phyloP scores from a whole-genome alignment of 148 eudicot species.

The Nepenthes mirabilis region DNA sequence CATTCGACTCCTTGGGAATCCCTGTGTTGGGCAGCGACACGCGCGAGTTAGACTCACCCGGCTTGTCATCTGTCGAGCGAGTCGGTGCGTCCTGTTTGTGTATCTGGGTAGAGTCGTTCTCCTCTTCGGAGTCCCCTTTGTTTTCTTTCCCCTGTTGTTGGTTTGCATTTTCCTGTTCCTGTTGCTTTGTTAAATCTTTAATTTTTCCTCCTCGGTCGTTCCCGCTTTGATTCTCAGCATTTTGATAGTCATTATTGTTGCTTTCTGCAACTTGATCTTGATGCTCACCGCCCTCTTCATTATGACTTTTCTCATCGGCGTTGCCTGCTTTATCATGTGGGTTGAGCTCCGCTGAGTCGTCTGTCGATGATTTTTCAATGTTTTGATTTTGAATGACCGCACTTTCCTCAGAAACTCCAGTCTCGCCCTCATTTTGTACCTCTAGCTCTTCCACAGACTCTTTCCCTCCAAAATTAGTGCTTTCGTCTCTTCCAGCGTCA shows the following conservation, averaged over 20 bases:
- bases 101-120: not conserved
- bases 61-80: slow-evolving; percentile 14
- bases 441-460: slow-evolving; percentile 21
- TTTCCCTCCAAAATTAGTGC: slow-evolving; percentile 15
- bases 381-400: slow-evolving; percentile 24
- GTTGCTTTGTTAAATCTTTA: not conserved
- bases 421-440: slow-evolving; percentile 17
- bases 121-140: slow-evolving; percentile 1
- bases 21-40: slow-evolving; percentile 28
- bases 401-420: slow-evolving; percentile 38
- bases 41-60: slow-evolving; percentile 8
- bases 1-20: slow-evolving; percentile 68
- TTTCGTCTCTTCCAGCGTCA: slow-evolving; percentile 8
- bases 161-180: slow-evolving; percentile 15
- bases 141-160: slow-evolving; percentile 12
- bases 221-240: too few relatives aligned
- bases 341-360: not conserved
- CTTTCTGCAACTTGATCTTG: slow-evolving; percentile 6
- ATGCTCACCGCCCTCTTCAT: not conserved
- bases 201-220: not conserved
- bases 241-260: slow-evolving; percentile 6
- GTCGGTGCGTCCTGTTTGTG: slow-evolving; percentile 9
- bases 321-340: slow-evolving; percentile 1
- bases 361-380: not conserved
- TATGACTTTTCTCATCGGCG: slow-evolving; percentile 2